Percentiles rank a stretch among this genome's conserved stretches.
phyloP scores from a whole-genome alignment of 176 grass and related monocot genomes.

The Cenchrus fungigraminus region DNA sequence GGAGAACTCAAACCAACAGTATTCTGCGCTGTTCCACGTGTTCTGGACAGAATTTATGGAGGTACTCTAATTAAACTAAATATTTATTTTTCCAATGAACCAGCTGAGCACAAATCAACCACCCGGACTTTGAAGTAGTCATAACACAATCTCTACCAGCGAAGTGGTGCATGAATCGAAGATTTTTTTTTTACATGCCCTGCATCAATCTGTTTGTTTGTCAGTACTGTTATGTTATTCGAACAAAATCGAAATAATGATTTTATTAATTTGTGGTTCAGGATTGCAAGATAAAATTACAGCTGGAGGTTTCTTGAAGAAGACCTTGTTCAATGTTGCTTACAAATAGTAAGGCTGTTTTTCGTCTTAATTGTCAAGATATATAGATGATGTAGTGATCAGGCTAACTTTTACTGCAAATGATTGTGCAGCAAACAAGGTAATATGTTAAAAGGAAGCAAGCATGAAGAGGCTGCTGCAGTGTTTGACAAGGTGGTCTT shows the following conservation, averaged over 20 bases:
- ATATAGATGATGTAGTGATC: conserved; percentile 14
- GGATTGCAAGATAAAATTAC: conserved; percentile 87
- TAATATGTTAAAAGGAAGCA: conserved; percentile 87
- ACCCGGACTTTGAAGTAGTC: neutral
- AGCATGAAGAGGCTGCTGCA: conserved; percentile 79
- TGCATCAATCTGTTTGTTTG: neutral
- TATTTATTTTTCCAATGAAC: neutral
- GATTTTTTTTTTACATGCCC: neutral
- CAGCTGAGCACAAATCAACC: neutral
- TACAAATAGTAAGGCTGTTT: conserved; percentile 75
- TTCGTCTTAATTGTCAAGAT: neutral
- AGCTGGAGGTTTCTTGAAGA: conserved; percentile 75
- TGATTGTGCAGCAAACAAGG: conserved; percentile 70
- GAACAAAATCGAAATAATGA: neutral
- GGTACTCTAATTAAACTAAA: conserved; percentile 50
- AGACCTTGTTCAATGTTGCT: conserved; percentile 77
- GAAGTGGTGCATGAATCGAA: neutral
- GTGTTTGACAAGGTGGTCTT: conserved; percentile 85
- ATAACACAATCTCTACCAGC: too few relatives aligned
- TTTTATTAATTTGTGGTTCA: conserved; percentile 50
- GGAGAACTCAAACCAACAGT: conserved; percentile 91
- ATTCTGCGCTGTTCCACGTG: conserved; percentile 95
- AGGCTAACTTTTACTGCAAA: conserved; percentile 34
- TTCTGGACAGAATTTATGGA: conserved; percentile 87
- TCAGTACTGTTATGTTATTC: conserved; percentile 9